phyloP scores from a whole-genome alignment of 345 rosid genomes.

The Erysimum cheiranthoides region DNA sequence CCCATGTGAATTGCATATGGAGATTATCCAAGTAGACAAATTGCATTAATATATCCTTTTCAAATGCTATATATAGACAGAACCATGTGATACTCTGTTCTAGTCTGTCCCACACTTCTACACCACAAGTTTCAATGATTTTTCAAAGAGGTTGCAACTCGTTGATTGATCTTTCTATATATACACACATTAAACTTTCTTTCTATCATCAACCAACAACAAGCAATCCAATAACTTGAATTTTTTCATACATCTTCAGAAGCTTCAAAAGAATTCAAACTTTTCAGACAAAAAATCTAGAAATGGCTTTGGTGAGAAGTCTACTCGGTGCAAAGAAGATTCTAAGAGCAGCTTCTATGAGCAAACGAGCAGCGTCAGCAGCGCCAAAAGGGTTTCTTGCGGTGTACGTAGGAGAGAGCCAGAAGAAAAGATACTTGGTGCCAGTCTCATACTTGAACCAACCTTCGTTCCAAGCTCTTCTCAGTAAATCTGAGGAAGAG shows the following conservation, averaged over 20 bases:
- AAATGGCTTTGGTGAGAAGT: constrained; percentile 45
- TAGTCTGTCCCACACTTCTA: constrained; percentile 23
- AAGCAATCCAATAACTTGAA: constrained; percentile 20
- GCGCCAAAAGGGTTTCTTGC: constrained; percentile 58
- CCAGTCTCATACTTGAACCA: constrained; percentile 54
- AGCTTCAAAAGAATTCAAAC: constrained; percentile 20
- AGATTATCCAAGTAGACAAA: constrained; percentile 3
- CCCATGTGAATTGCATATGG: constrained; percentile 30
- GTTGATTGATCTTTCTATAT: constrained; percentile 26
- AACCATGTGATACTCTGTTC: constrained; percentile 25
- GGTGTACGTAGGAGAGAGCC: constrained; percentile 61
- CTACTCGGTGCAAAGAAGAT: constrained; percentile 36
- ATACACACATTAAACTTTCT: neutral
- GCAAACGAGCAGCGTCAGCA: neutral
- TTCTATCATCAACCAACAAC: constrained; percentile 38
- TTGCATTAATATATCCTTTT: constrained; percentile 1
- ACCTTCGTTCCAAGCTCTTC: constrained; percentile 54
- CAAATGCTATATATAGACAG: constrained; percentile 20
- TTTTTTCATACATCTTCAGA: constrained; percentile 28
- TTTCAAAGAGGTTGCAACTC: neutral
- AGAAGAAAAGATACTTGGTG: constrained; percentile 54
- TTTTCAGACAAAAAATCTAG: neutral
- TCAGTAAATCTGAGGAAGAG: constrained; percentile 60
- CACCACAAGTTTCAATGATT: constrained; percentile 8
- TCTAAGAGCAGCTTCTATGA: constrained; percentile 24